Evolutionary conservation across 1,284 basidiomycete genomes (phyloP), one percentile per base, ranked within the genome.

Genomic region (Vanrija sp.): DNA sequence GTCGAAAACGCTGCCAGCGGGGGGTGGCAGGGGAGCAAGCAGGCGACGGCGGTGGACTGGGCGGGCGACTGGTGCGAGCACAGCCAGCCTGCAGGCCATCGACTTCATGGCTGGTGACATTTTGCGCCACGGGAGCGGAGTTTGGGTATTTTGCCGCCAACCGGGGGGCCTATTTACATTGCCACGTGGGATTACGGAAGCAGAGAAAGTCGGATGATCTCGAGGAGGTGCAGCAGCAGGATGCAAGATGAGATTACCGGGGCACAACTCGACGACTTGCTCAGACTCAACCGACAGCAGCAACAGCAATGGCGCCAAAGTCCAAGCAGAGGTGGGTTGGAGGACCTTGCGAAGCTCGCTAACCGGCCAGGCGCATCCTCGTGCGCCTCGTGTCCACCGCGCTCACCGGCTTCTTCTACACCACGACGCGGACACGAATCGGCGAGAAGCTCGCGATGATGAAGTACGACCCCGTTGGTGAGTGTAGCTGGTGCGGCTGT

Each of bases 381-480:
- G 84, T 93, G 49, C 86, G 88, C 47, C 80, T 94, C 62, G 84
- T 93, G 51, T 93, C 89, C 15, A 90, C 89, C 2, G 90, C 90
- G 2, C 86, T 89, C 72, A 92, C 89, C 1, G 90, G 90, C 16
- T 91, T 83, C 77, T 92, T 92, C 75, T 94, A 93, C 76, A 89
- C 88, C 10, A 87, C 86, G 4, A 82, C 84, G 61, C 81, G 89
- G 20, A 76, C 85, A 45, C 81, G 90, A 27, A 73, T 83, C 64
- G 85, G 83, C 4, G 83, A 87, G 20, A 86, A 82, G 72, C 78
- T 94, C 53, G 83, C 86, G 35, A 85, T 87, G 36, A 86, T 93
- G 65, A 93, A 94, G 76, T 94, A 92, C 74, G 90, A 94, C 68
- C 89, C 89, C 2, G 78, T 79, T 73, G 88, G 90, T 90, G 69